Evolutionary conservation across 108 stramenopile species (phyloP), one percentile per base, ranked within the genome.

Genomic region (Nitzschia inconspicua): DNA sequence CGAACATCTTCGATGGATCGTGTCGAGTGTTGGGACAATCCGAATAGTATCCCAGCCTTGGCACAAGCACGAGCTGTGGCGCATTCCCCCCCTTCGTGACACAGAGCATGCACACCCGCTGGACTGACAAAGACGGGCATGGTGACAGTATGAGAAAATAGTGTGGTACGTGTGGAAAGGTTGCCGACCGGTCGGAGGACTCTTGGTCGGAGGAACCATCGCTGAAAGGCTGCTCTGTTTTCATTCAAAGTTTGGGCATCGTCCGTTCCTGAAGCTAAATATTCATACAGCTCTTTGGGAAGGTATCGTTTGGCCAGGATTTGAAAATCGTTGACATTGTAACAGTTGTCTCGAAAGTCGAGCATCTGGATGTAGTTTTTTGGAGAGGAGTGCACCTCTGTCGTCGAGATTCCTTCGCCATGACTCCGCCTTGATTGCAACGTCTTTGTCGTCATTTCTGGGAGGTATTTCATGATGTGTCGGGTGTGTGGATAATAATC

Each of bases 91-190:
- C 50, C 70, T 13, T 62, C 65, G 37, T 79, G 75, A 30, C 77
- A 78, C 5, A 91, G 75, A 1, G 75, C 79, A 57, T 88, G 86
- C 2, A 91, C 86, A 22, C 89, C 89, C 14, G 89, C 89, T 3
- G 89, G 89, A 52, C 64, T 70, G 23, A 76, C 57, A 54, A 88
- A 91, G 40, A 91, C 65, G 3, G 89, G 89, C 70, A 91, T 64
- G 9, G 52, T 65, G 28, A 91, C 49, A 9, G 47, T 14, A 18
- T 65, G 42, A 43, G 76, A 78, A 56, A 79, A 85, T 1, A 87
- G 56, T 9, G 66, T 52, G 20, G 66, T 73, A 10, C 54, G 52
- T 2, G 86, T 88, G 27, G 70, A 72, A 47, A 86, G 57, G 0
- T 50, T 53, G 3, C 63, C 66, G 5, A 91, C 77, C 3, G 85